Evolutionary conservation across 352 stramenopile genomes (phyloP), one percentile per base, ranked within the genome.

Genomic region (Pythium aquatile): DNA sequence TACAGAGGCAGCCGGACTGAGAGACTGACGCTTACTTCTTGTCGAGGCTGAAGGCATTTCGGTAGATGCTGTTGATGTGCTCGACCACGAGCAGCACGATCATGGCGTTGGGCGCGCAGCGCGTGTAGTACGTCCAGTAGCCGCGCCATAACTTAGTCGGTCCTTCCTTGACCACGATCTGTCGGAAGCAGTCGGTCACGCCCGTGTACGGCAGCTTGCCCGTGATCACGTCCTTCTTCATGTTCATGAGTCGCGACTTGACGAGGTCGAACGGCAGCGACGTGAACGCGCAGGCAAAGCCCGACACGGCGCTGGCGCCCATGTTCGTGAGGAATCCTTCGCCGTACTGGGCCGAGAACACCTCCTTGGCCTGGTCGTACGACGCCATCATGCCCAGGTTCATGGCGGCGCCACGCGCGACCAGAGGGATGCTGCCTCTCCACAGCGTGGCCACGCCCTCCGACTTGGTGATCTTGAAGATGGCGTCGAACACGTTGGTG

Each of bases 321-420:
- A 98, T 87, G 71, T 98, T 97, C 32, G 96, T 98, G n/a, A 79
- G 57, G 67, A 94, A 91, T 0, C 84, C 81, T 52, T 76, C 68
- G 63, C 86, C 84, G 61, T 90, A 92, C 55, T 79, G 60, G 30
- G 78, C 68, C 48, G 83, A 66, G 56, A 97, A 80, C 60, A 87
- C 70, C 74, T 98, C 91, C 77, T 99, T 99, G 26, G 96, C 94
- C 81, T 99, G 96, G 82, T 99, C 98, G 76, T 99, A 99, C 67
- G 93, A 99, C 17, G 97, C 97, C 85, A 99, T 94, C 98, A 99
- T 99, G 58, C 97, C 97, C n/a, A 99, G 93, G 81, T 99, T 99
- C 96, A 99, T 99, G 59, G 95, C 87, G 61, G 98, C 98, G 30
- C 96, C 98, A 70, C 98, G 89, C 17, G 98, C 87, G 47, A 99